Evolutionary conservation across 768 basidiomycete species (phyloP).

Genomic region (Kwoniella mangroviensis): DNA sequence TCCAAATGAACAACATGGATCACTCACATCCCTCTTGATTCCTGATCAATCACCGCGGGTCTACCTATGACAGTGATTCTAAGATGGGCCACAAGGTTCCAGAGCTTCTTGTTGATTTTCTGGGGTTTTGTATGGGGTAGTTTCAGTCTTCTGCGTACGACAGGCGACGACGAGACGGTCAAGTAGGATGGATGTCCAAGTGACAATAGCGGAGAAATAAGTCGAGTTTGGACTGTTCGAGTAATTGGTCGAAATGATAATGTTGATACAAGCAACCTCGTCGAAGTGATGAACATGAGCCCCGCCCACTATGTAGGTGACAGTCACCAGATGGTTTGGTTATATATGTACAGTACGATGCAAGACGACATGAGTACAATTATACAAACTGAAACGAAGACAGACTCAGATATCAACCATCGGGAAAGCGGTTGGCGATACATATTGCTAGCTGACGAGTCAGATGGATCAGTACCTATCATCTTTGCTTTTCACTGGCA

Average conservation of each 20-base stretch:
- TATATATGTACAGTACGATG: too few relatives aligned
- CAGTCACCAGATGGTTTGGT: too few relatives aligned
- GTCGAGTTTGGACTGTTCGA: too few relatives aligned
- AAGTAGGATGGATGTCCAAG: not conserved
- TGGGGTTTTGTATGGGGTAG: slow-evolving; percentile 5
- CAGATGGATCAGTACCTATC: not conserved
- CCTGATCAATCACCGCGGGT: slow-evolving; percentile 7
- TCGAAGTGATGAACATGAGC: too few relatives aligned
- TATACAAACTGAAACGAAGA: too few relatives aligned
- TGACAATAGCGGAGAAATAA: too few relatives aligned
- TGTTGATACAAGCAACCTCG: too few relatives aligned
- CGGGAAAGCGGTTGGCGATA: too few relatives aligned
- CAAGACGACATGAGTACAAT: too few relatives aligned
- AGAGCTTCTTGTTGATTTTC: slow-evolving; percentile 5
- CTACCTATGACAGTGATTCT: slow-evolving; percentile 13
- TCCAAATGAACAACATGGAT: not conserved
- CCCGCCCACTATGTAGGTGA: too few relatives aligned
- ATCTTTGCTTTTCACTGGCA: not conserved
- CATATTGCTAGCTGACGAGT: not conserved
- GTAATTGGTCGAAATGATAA: too few relatives aligned
- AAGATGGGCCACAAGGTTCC: not conserved
- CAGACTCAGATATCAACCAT: too few relatives aligned
- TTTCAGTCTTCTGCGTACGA: not conserved
- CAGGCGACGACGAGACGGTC: not conserved
- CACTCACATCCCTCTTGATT: slow-evolving; percentile 12